Conservation (phyloP, 768 basidiomycete genomes). For the Russula earlei region DNA sequence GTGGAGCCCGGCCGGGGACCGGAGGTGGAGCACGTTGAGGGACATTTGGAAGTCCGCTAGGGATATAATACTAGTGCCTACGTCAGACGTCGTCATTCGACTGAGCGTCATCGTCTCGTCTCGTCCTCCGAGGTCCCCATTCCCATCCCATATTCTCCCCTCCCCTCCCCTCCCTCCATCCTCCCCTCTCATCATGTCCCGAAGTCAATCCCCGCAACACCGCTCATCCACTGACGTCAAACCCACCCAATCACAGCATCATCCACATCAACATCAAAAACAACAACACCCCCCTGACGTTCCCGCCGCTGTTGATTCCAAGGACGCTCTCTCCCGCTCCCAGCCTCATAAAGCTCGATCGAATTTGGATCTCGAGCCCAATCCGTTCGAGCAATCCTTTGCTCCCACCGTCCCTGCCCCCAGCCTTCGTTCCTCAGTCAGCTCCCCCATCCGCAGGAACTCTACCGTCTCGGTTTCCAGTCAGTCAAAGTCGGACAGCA, state of each 20-base stretch:
- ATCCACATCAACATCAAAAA: constrained; percentile 4
- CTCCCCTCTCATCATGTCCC: constrained; percentile 20
- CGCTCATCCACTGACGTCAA: constrained; percentile 21
- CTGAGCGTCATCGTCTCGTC: constrained; percentile 18
- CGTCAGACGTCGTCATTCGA: constrained; percentile 36
- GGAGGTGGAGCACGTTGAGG: constrained; percentile 14
- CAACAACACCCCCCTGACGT: constrained; percentile 4
- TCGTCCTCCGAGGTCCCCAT: constrained; percentile 12
- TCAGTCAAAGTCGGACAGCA: constrained; percentile 21
- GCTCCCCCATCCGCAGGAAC: constrained; percentile 27
- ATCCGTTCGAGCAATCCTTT: constrained; percentile 95
- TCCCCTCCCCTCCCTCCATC: neutral
- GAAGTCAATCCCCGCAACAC: constrained; percentile 26
- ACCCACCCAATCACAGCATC: constrained; percentile 1
- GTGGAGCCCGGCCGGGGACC: constrained; percentile 16
- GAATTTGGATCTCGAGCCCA: constrained; percentile 76
- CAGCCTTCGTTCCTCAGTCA: constrained; percentile 26
- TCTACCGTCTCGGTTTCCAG: constrained; percentile 24
- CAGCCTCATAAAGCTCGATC: constrained; percentile 31
- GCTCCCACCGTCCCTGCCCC: constrained; percentile 32
- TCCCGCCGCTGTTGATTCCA: neutral
- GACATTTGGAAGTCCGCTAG: constrained; percentile 32
- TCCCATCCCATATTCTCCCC: neutral
- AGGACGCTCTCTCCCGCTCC: neutral
- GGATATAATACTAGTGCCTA: constrained; percentile 35